phyloP scores from a whole-genome alignment of 2,329 filamentous ascomycete genomes.

The Microdochium paspali region DNA sequence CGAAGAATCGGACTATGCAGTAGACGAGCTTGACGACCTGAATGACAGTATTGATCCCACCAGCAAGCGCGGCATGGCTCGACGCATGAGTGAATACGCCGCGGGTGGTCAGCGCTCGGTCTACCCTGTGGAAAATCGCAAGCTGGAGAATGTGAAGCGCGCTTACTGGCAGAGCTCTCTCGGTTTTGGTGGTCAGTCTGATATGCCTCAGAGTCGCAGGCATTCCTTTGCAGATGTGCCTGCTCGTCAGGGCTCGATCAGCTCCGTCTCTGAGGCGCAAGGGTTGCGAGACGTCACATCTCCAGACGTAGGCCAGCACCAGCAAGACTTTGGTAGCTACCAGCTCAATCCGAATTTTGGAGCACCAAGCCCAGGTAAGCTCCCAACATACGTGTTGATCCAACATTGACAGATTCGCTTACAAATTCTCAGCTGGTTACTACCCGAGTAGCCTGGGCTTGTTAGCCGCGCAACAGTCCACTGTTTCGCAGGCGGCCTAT shows the following conservation, averaged over 20 bases:
- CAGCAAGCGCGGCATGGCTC: slow-evolving; percentile 32
- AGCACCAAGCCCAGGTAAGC: slow-evolving; percentile 30
- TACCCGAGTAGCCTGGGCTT: slow-evolving; percentile 23
- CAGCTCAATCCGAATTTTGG: slow-evolving; percentile 26
- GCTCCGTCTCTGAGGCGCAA: slow-evolving; percentile 45
- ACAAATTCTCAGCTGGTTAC: slow-evolving; percentile 20
- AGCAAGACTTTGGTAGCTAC: slow-evolving; percentile 33
- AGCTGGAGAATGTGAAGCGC: slow-evolving; percentile 56
- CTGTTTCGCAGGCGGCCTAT: slow-evolving; percentile 25
- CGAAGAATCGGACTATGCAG: slow-evolving; percentile 62
- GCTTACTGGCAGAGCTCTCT: slow-evolving; percentile 63
- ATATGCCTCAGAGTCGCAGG: slow-evolving; percentile 63
- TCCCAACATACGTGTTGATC: background rate
- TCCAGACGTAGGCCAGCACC: slow-evolving; percentile 28
- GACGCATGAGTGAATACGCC: slow-evolving; percentile 50
- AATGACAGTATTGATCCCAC: slow-evolving; percentile 41
- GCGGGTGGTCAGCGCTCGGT: slow-evolving; percentile 35
- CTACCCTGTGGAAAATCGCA: slow-evolving; percentile 48
- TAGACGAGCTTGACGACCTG: slow-evolving; percentile 59
- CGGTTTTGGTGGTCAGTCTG: slow-evolving; percentile 52
- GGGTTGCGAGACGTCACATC: slow-evolving; percentile 34
- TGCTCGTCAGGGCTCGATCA: slow-evolving; percentile 54
- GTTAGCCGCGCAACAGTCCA: slow-evolving; percentile 22
- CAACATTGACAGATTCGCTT: background rate
- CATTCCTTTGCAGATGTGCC: slow-evolving; percentile 71